Conservation (phyloP, 1,139 yeast species). For the Debaryomyces sp. region DNA sequence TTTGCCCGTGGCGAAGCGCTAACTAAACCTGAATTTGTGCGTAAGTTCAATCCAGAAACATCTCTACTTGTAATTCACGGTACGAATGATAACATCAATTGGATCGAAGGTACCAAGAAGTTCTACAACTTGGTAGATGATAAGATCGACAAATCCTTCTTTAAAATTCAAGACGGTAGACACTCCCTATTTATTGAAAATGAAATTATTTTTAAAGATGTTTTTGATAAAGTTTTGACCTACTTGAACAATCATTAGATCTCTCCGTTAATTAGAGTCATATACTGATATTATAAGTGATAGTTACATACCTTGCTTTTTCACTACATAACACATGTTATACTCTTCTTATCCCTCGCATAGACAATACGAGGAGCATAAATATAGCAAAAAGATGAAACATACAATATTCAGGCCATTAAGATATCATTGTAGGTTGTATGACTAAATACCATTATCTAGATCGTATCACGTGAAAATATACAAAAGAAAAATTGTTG, state of each 20-base stretch:
- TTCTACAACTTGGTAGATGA: slow-evolving; percentile 44
- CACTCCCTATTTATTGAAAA: slow-evolving; percentile 52
- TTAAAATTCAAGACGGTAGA: slow-evolving; percentile 34
- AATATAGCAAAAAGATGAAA: no score
- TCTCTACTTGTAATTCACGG: slow-evolving; percentile 54
- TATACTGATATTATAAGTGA: background rate
- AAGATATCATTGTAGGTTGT: no score
- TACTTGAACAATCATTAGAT: slow-evolving; percentile 35
- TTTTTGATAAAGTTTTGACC: slow-evolving; percentile 35
- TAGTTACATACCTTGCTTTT: background rate
- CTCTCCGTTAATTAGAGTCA: background rate
- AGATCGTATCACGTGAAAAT: background rate
- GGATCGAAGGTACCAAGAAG: slow-evolving; percentile 51
- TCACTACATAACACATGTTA: background rate
- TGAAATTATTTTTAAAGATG: slow-evolving; percentile 35
- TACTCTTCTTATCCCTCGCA: background rate
- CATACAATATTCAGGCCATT: no score
- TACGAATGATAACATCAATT: slow-evolving; percentile 51
- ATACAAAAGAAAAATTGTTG: background rate
- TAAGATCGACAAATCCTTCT: slow-evolving; percentile 31
- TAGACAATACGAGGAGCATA: no score
- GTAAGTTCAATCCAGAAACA: slow-evolving; percentile 44
- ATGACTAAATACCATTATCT: background rate
- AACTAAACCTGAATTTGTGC: slow-evolving; percentile 42
- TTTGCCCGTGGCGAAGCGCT: slow-evolving; percentile 61